These are phyloP conservation scores for Cicer cuneatum DNA, from an alignment of 306 rosid species.

Conservation along the genomic window DNA sequence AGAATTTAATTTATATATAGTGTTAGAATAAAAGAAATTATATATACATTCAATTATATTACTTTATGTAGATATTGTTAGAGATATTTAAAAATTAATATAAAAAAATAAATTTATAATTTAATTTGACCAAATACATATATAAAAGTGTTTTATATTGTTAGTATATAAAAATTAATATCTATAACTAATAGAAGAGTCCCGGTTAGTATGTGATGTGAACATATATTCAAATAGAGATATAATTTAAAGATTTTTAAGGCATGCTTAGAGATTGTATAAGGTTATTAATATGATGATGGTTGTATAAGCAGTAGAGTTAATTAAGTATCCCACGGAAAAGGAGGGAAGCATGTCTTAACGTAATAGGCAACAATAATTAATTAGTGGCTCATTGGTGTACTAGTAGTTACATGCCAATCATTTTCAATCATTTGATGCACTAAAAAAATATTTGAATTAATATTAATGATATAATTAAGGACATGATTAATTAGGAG, in stretches of 20 bases:
- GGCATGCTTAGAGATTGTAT: not conserved
- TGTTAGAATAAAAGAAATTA: too few relatives aligned
- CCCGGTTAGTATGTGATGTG: not conserved
- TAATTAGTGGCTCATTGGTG: conserved; percentile 40
- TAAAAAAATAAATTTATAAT: too few relatives aligned
- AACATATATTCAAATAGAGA: not conserved
- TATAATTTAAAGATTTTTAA: not conserved
- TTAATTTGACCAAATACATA: too few relatives aligned
- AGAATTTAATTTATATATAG: too few relatives aligned
- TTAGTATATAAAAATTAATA: not conserved
- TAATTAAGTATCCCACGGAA: not conserved
- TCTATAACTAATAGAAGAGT: not conserved
- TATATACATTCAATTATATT: too few relatives aligned
- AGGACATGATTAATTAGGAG: conserved; percentile 45
- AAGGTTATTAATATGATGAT: not conserved
- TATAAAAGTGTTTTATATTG: too few relatives aligned
- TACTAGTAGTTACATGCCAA: conserved; percentile 48
- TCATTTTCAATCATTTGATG: conserved; percentile 68
- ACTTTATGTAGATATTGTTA: too few relatives aligned
- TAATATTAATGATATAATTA: conserved; percentile 45
- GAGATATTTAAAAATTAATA: too few relatives aligned
- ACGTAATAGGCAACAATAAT: not conserved
- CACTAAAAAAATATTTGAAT: conserved; percentile 31
- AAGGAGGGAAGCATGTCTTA: conserved; percentile 18
- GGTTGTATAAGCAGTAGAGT: not conserved